phyloP scores from a whole-genome alignment of 352 stramenopile species.

The Phytopythium litorale region DNA sequence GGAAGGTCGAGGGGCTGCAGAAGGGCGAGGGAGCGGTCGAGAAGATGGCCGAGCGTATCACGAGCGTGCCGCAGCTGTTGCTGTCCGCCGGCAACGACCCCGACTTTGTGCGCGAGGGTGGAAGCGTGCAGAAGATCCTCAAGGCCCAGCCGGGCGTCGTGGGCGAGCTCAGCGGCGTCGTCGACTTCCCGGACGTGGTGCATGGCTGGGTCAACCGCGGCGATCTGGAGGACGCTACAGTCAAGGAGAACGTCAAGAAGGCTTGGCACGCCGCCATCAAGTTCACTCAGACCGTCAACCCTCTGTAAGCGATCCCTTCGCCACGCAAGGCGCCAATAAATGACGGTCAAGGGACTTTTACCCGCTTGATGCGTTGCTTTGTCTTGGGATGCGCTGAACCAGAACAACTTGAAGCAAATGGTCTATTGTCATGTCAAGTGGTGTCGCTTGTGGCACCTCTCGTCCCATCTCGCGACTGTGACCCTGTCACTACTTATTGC shows the following conservation, averaged over 20 bases:
- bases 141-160: conserved; percentile 12
- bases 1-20: conserved; percentile 20
- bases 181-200: conserved; percentile 39
- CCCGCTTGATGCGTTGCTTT: no score
- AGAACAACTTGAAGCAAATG: no score
- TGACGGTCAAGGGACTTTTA: no score
- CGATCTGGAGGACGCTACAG: conserved; percentile 29
- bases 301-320: no score
- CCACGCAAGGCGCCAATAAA: no score
- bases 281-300: conserved; percentile 35
- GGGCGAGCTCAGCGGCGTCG: conserved; percentile 14
- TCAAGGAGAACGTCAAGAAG: conserved; percentile 37
- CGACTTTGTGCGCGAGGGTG: conserved; percentile 19
- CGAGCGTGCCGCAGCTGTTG: conserved; percentile 24
- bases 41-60: conserved; percentile 20
- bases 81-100: conserved; percentile 31
- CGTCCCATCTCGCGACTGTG: no score
- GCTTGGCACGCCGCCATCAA: conserved; percentile 42
- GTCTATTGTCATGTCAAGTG: no score
- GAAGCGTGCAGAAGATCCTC: conserved; percentile 25
- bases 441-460: no score
- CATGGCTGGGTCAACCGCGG: conserved; percentile 57
- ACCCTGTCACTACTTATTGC: no score
- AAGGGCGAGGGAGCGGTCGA: conserved; percentile 20
- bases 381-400: no score